Percentiles rank a stretch among this genome's conserved stretches.
Conservation (phyloP, 805 yeast genomes). For the Yamadazyma scolyti region DNA sequence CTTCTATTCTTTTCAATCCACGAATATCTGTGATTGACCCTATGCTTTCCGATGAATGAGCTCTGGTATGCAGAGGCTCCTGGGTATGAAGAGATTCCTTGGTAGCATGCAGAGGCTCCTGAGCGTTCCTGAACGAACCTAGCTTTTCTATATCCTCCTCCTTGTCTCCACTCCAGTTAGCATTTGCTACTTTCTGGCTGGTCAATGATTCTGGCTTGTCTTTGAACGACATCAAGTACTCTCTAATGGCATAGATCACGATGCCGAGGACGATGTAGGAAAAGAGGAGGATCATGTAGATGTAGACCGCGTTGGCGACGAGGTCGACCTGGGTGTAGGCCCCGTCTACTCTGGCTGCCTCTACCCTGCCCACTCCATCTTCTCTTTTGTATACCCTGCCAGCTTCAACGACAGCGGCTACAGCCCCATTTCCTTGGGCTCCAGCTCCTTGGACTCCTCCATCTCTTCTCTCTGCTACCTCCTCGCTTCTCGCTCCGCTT, state of each 20-base stretch:
- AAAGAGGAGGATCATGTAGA: constrained; percentile 20
- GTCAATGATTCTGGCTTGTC: constrained; percentile 7
- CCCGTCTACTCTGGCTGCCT: not conserved
- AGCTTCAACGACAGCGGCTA: no score
- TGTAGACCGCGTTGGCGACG: constrained; percentile 22
- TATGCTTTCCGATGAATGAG: no score
- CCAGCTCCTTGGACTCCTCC: no score
- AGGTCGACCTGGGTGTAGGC: constrained; percentile 13
- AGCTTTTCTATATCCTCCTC: not conserved
- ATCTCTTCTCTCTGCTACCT: no score
- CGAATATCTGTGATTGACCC: constrained; percentile 1
- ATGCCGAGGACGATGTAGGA: constrained; percentile 17
- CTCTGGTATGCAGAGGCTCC: no score
- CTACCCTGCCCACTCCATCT: not conserved
- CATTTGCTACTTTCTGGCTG: constrained; percentile 4
- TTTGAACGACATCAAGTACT: constrained; percentile 13
- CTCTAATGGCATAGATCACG: constrained; percentile 20
- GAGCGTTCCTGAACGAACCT: constrained; percentile 2
- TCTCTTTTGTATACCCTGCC: not conserved
- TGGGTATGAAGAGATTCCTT: no score
- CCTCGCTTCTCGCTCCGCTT: no score
- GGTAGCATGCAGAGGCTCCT: no score
- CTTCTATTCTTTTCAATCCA: constrained; percentile 8
- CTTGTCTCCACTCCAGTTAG: constrained; percentile 3
- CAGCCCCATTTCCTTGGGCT: no score